These are phyloP conservation scores for Backusella australiensis DNA, from an alignment of 192 early-diverging fungal genomes.

Conservation along the genomic window DNA sequence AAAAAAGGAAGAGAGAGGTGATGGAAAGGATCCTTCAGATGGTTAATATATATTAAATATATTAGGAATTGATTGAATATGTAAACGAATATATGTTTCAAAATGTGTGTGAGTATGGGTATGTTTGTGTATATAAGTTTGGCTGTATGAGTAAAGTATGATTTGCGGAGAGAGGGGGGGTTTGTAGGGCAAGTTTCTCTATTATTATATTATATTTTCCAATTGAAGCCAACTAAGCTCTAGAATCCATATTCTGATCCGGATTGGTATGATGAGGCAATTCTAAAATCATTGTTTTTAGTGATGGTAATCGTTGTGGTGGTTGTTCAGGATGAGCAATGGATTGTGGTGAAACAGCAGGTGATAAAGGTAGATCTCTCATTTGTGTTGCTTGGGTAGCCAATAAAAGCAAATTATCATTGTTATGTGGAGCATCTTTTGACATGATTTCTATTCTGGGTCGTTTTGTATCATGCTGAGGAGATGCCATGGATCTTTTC, in stretches of 20 bases:
- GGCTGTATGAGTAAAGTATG: neutral
- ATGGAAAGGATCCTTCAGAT: neutral
- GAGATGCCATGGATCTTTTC: neutral
- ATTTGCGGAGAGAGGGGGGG: neutral
- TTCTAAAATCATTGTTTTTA: slow-evolving; percentile 6
- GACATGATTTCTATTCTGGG: neutral
- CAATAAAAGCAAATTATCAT: slow-evolving; percentile 13
- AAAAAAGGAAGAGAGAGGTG: neutral
- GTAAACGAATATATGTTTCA: neutral
- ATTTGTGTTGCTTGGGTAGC: slow-evolving; percentile 21
- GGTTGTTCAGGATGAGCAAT: neutral
- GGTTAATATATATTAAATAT: neutral
- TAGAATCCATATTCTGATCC: neutral
- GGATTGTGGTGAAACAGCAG: neutral
- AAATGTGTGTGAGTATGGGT: neutral
- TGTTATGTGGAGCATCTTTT: neutral
- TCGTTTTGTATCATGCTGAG: neutral
- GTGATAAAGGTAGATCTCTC: slow-evolving; percentile 11
- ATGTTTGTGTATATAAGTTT: neutral
- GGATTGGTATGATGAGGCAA: neutral
- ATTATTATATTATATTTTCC: neutral
- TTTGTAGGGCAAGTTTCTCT: neutral
- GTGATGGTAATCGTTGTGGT: neutral
- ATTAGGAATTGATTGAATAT: neutral
- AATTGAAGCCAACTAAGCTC: neutral